Evolutionary conservation across 805 yeast genomes (phyloP), one percentile per base, ranked within the genome.

Genomic region (Aciculoconidium aculeatum): DNA sequence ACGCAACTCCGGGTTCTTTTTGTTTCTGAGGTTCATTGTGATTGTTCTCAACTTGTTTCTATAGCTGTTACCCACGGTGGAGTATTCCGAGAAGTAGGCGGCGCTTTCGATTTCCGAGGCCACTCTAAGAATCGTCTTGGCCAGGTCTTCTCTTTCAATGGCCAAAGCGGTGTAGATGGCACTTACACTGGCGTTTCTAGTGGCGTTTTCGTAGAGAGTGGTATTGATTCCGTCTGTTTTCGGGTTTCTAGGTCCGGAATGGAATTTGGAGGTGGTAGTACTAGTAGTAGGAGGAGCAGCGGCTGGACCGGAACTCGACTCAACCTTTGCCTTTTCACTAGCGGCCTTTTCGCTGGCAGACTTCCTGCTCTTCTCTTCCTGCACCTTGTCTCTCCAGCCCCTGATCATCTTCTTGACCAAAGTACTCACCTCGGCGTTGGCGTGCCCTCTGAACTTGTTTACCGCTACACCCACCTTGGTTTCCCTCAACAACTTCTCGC

Each of bases 381-480:
- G 78, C 10, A 90, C 94, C 29, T 77, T 78, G 40, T 90, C 96
- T 50, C 86, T 86, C 98, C 98, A 92, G 20, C 70, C 65, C 42
- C 76, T 73, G 45, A 92, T 87, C 62, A 88, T 83, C 42, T 75
- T 76, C 53, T 83, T 84, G 20, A 90, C 97, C 22, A 82, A 58
- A 2, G 68, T 58, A 8, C 80, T 65, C 25, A 92, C 71, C 42
- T 87, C 94, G 13, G 70, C 38, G 54, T 82, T 84, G 17, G 58
- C 49, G 26, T 77, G 75, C 6, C 83, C 60, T 40, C 95, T 75
- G 47, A 82, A 75, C 56, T 85, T 87, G 61, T 92, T 92, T 23
- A 92, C 96, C 6, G 88, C 90, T 11, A 92, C 90, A 40, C 98
- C 98, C n/a, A 92, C 90, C 55, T 86, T 87, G 6, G 98, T 92